phyloP scores from a whole-genome alignment of 116 monocot genomes.

The Phalaenopsis hybrid region DNA sequence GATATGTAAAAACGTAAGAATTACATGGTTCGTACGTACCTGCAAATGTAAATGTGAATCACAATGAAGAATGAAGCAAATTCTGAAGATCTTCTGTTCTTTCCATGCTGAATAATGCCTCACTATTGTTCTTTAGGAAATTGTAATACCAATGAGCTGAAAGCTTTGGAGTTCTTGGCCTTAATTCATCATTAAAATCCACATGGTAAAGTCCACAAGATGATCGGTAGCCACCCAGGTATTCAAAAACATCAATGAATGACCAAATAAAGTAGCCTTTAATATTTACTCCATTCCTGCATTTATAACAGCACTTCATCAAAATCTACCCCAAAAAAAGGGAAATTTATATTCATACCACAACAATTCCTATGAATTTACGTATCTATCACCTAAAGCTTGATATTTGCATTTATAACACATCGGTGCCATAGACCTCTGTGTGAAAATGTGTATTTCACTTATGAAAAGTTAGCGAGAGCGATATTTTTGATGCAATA shows the following conservation, averaged over 20 bases:
- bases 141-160: slow-evolving; percentile 1
- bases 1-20: no score
- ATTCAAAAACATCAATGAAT: slow-evolving; percentile 37
- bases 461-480: no score
- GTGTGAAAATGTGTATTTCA: no score
- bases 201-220: slow-evolving; percentile 38
- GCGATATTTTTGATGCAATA: no score
- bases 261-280: slow-evolving; percentile 45
- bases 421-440: no score
- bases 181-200: slow-evolving; percentile 7
- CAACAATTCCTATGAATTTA: no score
- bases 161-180: neutral
- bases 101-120: neutral
- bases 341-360: no score
- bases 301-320: neutral
- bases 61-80: neutral
- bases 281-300: slow-evolving; percentile 29
- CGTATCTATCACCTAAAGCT: no score
- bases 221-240: slow-evolving; percentile 26
- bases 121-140: neutral
- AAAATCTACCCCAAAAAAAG: neutral
- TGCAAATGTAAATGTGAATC: neutral
- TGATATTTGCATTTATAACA: no score
- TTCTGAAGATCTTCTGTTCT: neutral
- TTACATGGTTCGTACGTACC: no score